Conservation (phyloP, 306 rosid species). For the Quercus ilex region DNA sequence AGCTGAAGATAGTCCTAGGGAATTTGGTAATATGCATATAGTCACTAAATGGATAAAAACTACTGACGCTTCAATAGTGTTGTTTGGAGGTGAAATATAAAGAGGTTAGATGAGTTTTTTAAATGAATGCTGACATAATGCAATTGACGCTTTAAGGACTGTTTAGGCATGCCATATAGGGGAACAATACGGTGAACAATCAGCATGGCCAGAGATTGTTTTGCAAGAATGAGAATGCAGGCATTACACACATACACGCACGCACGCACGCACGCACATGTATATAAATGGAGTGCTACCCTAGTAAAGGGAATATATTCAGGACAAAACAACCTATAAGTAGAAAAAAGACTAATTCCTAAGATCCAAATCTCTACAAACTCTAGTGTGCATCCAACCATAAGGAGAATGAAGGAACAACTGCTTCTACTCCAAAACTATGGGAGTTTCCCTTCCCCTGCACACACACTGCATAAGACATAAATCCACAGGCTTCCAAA, state of each 20-base stretch:
- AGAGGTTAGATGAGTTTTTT: conserved; percentile 51
- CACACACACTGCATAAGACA: too few relatives aligned
- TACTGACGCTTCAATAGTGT: conserved; percentile 53
- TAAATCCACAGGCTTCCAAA: too few relatives aligned
- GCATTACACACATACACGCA: background rate
- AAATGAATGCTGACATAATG: background rate
- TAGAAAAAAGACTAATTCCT: too few relatives aligned
- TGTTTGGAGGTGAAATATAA: conserved; percentile 62
- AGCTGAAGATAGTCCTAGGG: conserved; percentile 86
- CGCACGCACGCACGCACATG: too few relatives aligned
- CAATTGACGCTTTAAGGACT: background rate
- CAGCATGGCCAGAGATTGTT: background rate
- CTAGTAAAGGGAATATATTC: too few relatives aligned
- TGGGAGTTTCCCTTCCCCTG: too few relatives aligned
- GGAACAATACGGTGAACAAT: background rate
- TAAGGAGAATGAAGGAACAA: too few relatives aligned
- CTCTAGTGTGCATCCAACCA: too few relatives aligned
- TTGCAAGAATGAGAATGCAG: background rate
- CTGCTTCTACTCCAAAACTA: too few relatives aligned
- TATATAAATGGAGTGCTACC: too few relatives aligned
- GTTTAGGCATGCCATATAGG: background rate
- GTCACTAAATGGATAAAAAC: conserved; percentile 59
- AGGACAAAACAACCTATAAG: too few relatives aligned
- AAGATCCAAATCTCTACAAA: too few relatives aligned
- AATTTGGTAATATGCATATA: conserved; percentile 65